Percentiles rank a stretch among this genome's conserved stretches.
Conservation (phyloP, 1,284 basidiomycete species). For the Lentinula novae-zelandiae region DNA sequence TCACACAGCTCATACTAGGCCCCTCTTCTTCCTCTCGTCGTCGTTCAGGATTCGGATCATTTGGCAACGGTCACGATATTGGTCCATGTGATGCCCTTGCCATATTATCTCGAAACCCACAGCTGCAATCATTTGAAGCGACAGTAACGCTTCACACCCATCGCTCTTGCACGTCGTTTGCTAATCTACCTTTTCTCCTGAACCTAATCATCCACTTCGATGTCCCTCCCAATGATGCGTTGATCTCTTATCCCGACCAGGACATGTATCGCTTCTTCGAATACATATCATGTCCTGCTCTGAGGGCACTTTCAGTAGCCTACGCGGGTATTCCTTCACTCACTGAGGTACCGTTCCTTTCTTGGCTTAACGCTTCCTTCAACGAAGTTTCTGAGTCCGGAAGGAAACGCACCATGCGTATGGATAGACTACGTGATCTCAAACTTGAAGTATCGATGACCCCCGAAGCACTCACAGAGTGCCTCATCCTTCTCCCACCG, state of each 20-base stretch:
- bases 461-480: neutral
- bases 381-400: neutral
- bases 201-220: neutral
- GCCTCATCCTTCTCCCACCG: neutral
- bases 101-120: conserved; percentile 1
- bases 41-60: neutral
- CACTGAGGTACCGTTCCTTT: neutral
- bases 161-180: neutral
- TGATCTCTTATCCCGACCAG: neutral
- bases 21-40: neutral
- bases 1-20: neutral
- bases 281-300: neutral
- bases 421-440: neutral
- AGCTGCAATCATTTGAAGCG: neutral
- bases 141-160: neutral
- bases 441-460: neutral
- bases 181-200: neutral
- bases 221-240: neutral
- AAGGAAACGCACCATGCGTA: neutral
- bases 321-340: conserved; percentile 1
- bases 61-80: neutral
- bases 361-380: neutral
- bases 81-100: neutral
- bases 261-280: neutral
- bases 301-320: neutral